A percentile compares a stretch with the other conserved stretches of the same genome.
These are phyloP conservation scores for Ogataea glucozyma DNA, from an alignment of 805 yeast genomes.

Conservation along the genomic window DNA sequence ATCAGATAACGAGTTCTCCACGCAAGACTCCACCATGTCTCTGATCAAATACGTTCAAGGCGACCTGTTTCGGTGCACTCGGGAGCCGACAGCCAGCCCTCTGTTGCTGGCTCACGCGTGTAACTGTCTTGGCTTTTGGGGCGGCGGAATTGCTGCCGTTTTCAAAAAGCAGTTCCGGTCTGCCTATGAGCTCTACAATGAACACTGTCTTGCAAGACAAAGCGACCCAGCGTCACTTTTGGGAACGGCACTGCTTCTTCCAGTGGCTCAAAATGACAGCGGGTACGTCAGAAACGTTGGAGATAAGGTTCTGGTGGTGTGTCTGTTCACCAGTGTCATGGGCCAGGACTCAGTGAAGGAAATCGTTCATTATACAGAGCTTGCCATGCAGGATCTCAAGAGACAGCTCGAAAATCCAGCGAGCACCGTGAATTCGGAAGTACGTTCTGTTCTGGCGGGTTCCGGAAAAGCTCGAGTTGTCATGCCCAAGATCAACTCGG, in stretches of 20 bases:
- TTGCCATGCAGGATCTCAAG: slow-evolving; percentile 49
- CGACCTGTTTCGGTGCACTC: slow-evolving; percentile 47
- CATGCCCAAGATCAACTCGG: slow-evolving; percentile 81
- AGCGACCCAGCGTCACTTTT: slow-evolving; percentile 38
- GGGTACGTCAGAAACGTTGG: slow-evolving; percentile 33
- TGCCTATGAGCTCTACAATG: slow-evolving; percentile 51
- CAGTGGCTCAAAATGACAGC: slow-evolving; percentile 33
- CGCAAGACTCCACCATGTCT: slow-evolving; percentile 17
- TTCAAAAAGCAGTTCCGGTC: slow-evolving; percentile 56
- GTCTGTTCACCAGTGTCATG: slow-evolving; percentile 69
- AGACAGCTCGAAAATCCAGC: slow-evolving; percentile 35
- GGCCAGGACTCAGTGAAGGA: slow-evolving; percentile 49
- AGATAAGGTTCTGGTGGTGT: slow-evolving; percentile 46
- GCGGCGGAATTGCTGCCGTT: slow-evolving; percentile 75
- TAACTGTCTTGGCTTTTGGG: slow-evolving; percentile 79
- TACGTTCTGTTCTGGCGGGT: neutral
- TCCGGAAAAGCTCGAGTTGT: slow-evolving; percentile 32
- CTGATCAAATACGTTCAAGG: slow-evolving; percentile 50
- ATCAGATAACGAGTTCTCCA: neutral
- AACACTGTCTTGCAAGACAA: slow-evolving; percentile 39
- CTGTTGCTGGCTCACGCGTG: slow-evolving; percentile 75
- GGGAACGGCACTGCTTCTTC: slow-evolving; percentile 56
- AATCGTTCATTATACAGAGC: slow-evolving; percentile 52
- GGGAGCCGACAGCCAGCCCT: slow-evolving; percentile 33
- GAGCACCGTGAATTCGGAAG: neutral